Conservation (phyloP, 139 green algal species). For the Chlamydomonas schloesseri region DNA sequence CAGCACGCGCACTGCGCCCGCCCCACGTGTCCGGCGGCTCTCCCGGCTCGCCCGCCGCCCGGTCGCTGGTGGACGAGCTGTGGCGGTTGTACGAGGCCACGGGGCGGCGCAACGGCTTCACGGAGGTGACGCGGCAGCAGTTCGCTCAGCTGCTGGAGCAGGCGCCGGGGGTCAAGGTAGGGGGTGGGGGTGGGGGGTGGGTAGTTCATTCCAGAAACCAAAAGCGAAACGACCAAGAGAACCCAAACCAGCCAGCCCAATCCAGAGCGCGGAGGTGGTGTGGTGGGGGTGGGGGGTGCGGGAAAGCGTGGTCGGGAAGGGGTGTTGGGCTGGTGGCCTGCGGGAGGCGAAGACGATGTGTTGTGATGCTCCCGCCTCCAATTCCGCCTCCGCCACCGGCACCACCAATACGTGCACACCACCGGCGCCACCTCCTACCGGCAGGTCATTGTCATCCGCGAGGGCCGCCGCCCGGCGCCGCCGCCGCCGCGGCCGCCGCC, state of each 20-base stretch:
- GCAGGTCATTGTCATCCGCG: constrained; percentile 9
- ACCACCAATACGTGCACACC: background rate
- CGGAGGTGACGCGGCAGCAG: background rate
- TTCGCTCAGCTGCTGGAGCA: constrained; percentile 16
- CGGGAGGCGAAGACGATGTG: no score
- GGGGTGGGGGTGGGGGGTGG: no score
- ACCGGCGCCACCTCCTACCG: background rate
- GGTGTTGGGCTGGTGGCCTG: no score
- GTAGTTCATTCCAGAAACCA: no score
- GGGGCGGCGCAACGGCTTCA: constrained; percentile 16
- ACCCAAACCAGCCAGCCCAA: no score
- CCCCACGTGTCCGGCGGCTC: no score
- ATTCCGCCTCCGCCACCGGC: no score
- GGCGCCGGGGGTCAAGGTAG: constrained; percentile 7
- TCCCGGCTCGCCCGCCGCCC: background rate
- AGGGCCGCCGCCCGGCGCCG: background rate
- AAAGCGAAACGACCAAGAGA: no score
- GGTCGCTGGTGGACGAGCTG: constrained; percentile 4
- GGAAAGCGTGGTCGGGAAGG: background rate
- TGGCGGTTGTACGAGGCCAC: constrained; percentile 39
- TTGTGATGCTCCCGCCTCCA: no score
- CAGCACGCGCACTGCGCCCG: no score
- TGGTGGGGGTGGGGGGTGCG: no score
- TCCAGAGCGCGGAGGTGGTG: no score
- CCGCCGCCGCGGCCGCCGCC: background rate